These are phyloP conservation scores for Ilyonectria sp. DNA, from an alignment of 2,329 filamentous ascomycete species.

Conservation along the genomic window DNA sequence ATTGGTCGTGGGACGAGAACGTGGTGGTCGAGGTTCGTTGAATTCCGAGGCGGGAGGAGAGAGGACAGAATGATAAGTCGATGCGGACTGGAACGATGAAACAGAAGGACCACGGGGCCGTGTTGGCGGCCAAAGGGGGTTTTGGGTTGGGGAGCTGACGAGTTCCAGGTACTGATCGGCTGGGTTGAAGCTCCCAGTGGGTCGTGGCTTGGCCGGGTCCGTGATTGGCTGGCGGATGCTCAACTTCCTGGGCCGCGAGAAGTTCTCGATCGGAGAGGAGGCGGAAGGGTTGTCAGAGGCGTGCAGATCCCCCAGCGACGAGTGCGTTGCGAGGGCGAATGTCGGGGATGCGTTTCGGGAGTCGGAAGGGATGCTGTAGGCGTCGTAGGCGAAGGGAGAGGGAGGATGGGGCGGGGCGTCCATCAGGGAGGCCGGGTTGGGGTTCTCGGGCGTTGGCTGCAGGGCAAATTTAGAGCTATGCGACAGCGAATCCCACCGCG, in stretches of 20 bases:
- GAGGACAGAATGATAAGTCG: slow-evolving; percentile 56
- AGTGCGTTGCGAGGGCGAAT: slow-evolving; percentile 50
- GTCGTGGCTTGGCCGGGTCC: slow-evolving; percentile 53
- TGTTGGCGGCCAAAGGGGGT: slow-evolving; percentile 56
- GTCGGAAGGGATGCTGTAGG: slow-evolving; percentile 42
- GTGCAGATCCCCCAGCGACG: slow-evolving; percentile 54
- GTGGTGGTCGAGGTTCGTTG: slow-evolving; percentile 51
- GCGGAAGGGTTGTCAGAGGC: slow-evolving; percentile 56
- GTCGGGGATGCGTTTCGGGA: slow-evolving; percentile 51
- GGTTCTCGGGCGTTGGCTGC: slow-evolving; percentile 36
- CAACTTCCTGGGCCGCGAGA: slow-evolving; percentile 71
- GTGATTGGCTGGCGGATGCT: slow-evolving; percentile 63
- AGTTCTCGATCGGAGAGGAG: slow-evolving; percentile 66
- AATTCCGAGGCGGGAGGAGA: slow-evolving; percentile 62
- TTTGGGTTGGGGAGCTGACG: slow-evolving; percentile 47
- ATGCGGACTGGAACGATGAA: slow-evolving; percentile 63
- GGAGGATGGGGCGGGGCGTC: slow-evolving; percentile 47
- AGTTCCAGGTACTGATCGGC: slow-evolving; percentile 51
- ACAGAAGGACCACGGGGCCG: slow-evolving; percentile 62
- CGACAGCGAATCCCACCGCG: slow-evolving; percentile 62
- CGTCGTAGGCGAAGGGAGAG: slow-evolving; percentile 45
- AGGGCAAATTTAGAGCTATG: slow-evolving; percentile 49
- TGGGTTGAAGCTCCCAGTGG: slow-evolving; percentile 47
- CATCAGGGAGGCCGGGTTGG: slow-evolving; percentile 43
- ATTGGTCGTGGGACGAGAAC: slow-evolving; percentile 50